Evolutionary conservation across 352 stramenopile species (phyloP), one percentile per base, ranked within the genome.

Genomic region (Phytophthora fragariae): DNA sequence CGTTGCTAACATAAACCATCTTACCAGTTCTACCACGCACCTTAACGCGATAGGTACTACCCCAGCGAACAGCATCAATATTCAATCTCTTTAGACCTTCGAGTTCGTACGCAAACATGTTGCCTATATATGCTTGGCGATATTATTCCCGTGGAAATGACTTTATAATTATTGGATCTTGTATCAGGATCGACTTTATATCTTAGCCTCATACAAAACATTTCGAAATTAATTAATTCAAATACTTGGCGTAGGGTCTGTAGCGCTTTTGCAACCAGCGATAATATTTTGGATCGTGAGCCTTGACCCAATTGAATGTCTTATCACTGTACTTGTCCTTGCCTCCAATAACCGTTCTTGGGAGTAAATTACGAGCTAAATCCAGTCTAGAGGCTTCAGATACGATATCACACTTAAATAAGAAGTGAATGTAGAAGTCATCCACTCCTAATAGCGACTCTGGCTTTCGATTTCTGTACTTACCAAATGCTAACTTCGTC

Each of bases 341-440:
- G 55, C 29, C n/a, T n/a, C n/a, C 29, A 44, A 24, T 29, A 47
- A 60, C 35, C 27, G 27, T 29, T 29, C 27, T 29, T 29, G 27
- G 27, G 27, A 31, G 27, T 31, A 61, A 49, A 61, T 61, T 50
- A 31, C n/a, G 55, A 2, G 55, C 55, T 11, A 61, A 61, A 61
- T 61, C 33, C 55, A 1, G 12, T 21, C n/a, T 61, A 19, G 55
- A 61, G 55, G 55, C 31, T 49, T 61, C 55, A 61, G 55, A 61
- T 49, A 61, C 55, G 33, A 31, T 61, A 61, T 47, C 31, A 49
- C 55, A 61, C 55, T 61, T 31, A 29, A 61, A 61, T 50, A 61
- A 5, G 31, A 46, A 61, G 2, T 61, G 55, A 1, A 61, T 61
- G n/a, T 61, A 61, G 12, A 5, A 49, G 33, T 61, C 55, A 61